Conservation (phyloP, 441 rosid genomes). For the Populus hybrid region DNA sequence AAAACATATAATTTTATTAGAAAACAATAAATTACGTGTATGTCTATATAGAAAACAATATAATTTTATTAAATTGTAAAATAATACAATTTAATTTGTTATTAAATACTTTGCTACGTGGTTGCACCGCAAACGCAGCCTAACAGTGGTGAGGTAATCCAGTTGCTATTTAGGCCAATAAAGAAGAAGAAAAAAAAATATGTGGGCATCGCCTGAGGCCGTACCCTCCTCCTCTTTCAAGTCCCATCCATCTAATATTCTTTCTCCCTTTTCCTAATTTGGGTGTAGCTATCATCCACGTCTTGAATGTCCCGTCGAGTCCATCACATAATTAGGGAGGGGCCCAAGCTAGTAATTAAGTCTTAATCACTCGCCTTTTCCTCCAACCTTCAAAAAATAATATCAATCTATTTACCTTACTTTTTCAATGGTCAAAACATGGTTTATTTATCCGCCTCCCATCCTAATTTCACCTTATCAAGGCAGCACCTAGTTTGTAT, state of each 20-base stretch:
- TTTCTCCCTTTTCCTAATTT: neutral
- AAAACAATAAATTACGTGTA: no score
- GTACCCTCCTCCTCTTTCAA: neutral
- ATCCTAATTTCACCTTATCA: neutral
- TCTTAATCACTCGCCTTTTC: neutral
- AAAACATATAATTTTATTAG: no score
- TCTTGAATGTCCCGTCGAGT: neutral
- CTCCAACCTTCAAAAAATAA: neutral
- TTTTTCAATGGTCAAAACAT: neutral
- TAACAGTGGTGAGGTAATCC: neutral
- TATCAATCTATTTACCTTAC: neutral
- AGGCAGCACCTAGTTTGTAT: neutral
- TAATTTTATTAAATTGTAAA: no score
- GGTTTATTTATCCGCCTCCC: neutral
- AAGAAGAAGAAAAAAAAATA: no score
- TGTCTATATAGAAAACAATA: no score
- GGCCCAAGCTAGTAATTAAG: neutral
- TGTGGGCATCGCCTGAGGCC: neutral
- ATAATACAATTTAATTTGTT: no score
- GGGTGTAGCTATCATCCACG: neutral
- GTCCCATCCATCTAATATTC: neutral
- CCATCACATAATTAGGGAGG: neutral
- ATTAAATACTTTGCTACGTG: no score
- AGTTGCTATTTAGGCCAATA: neutral
- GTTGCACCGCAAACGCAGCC: no score